A percentile compares a stretch with the other conserved stretches of the same genome.
Conservation (phyloP, 371 early-diverging fungal species). For the Chytridium lagenaria region DNA sequence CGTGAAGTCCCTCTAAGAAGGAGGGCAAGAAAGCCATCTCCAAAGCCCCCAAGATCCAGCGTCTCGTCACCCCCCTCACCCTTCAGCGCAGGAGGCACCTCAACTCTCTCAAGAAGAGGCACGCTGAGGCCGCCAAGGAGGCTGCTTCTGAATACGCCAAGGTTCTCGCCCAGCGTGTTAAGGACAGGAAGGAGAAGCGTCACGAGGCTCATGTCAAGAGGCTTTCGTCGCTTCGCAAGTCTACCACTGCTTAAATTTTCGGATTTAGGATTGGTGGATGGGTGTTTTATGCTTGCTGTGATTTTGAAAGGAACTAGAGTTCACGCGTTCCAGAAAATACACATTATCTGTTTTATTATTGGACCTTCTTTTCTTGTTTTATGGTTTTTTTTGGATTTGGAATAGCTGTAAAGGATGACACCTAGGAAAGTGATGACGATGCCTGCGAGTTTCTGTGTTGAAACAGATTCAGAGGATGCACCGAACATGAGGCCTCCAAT, state of each 20-base stretch:
- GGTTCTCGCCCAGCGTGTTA: constrained; percentile 88
- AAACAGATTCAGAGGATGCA: too few relatives aligned
- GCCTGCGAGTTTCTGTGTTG: too few relatives aligned
- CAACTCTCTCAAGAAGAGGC: constrained; percentile 82
- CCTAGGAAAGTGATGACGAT: too few relatives aligned
- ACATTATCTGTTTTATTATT: too few relatives aligned
- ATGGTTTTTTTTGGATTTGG: too few relatives aligned
- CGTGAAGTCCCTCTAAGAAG: constrained; percentile 91
- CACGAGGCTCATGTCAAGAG: constrained; percentile 53
- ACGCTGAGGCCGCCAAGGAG: constrained; percentile 79
- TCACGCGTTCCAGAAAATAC: too few relatives aligned
- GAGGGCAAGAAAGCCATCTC: constrained; percentile 83
- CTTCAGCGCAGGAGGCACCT: constrained; percentile 93
- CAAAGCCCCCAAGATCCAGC: constrained; percentile 97
- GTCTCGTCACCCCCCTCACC: constrained; percentile 93
- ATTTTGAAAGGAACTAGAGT: too few relatives aligned
- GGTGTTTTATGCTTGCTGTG: too few relatives aligned
- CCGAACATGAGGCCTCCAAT: too few relatives aligned
- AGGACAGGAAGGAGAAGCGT: constrained; percentile 72
- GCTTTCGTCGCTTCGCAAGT: constrained; percentile 54
- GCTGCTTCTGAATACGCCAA: constrained; percentile 91
- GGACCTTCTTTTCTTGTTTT: too few relatives aligned
- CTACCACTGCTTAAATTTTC: constrained; percentile 38
- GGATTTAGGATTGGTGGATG: too few relatives aligned
- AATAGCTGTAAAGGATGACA: too few relatives aligned